Evolutionary conservation across 2,329 filamentous ascomycete species (phyloP).

Genomic region (Periconia sp.): DNA sequence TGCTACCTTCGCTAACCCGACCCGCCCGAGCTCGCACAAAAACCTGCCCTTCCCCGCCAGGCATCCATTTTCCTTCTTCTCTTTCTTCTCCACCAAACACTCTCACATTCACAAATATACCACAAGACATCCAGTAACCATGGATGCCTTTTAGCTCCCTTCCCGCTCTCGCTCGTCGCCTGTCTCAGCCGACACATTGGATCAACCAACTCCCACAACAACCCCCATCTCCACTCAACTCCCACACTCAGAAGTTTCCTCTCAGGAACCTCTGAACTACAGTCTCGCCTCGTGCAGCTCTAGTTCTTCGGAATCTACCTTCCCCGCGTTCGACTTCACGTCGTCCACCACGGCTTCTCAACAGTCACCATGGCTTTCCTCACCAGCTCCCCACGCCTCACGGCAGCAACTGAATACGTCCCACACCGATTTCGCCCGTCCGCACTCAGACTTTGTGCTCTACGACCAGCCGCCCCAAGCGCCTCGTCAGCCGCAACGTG

Average conservation of each 20-base stretch:
- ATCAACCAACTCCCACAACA: constrained; percentile 21
- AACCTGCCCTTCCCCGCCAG: constrained; percentile 22
- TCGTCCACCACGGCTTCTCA: constrained; percentile 82
- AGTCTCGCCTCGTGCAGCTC: constrained; percentile 64
- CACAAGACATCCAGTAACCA: constrained; percentile 35
- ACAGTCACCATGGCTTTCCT: constrained; percentile 77
- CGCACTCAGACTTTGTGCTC: constrained; percentile 76
- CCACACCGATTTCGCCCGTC: constrained; percentile 48
- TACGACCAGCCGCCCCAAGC: constrained; percentile 57
- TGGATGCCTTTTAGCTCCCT: constrained; percentile 42
- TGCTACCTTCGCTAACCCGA: neutral
- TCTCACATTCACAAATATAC: constrained; percentile 15
- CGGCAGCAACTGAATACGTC: constrained; percentile 51
- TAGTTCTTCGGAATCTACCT: constrained; percentile 58
- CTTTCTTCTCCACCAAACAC: constrained; percentile 15
- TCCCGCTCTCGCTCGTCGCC: constrained; percentile 26
- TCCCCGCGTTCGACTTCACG: constrained; percentile 66
- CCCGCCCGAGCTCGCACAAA: constrained; percentile 12
- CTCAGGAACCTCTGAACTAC: constrained; percentile 62
- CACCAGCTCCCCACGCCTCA: constrained; percentile 56
- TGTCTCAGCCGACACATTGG: constrained; percentile 33
- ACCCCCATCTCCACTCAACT: constrained; percentile 26
- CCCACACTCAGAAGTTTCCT: constrained; percentile 43
- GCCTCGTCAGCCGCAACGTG: constrained; percentile 50
- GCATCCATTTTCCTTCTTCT: constrained; percentile 32